These are phyloP conservation scores for Alloteropsis angusta DNA, from an alignment of 202 grass and related monocot genomes.

Conservation along the genomic window DNA sequence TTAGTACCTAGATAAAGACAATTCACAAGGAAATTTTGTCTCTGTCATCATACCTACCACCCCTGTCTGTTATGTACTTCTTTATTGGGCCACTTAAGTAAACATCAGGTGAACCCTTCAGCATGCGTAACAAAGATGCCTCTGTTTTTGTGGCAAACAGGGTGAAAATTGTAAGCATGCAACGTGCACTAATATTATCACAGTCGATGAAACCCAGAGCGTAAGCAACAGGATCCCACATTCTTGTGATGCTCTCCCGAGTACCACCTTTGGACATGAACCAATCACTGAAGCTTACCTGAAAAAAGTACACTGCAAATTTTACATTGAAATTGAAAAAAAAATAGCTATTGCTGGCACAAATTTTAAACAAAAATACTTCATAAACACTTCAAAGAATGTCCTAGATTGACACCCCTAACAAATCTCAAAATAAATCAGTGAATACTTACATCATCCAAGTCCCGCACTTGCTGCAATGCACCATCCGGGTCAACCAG, in stretches of 20 bases:
- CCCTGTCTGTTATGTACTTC: slow-evolving; percentile 89
- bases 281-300: slow-evolving; percentile 93
- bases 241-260: slow-evolving; percentile 67
- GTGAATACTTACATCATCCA: slow-evolving; percentile 68
- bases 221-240: slow-evolving; percentile 99
- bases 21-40: slow-evolving; percentile 7
- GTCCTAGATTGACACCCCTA: not conserved
- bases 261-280: slow-evolving; percentile 93
- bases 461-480: slow-evolving; percentile 80
- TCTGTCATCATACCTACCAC: slow-evolving; percentile 66
- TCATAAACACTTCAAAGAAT: not conserved
- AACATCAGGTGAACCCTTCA: slow-evolving; percentile 98
- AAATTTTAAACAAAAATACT: not conserved
- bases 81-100: slow-evolving; percentile 90
- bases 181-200: slow-evolving; percentile 98
- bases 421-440: not conserved
- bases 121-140: slow-evolving; percentile 93
- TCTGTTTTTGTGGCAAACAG: slow-evolving; percentile 98
- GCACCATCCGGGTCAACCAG: slow-evolving; percentile 93
- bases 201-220: slow-evolving; percentile 98
- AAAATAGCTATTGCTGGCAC: not conserved
- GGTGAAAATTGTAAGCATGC: slow-evolving; percentile 97
- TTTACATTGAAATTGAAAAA: slow-evolving; percentile 3
- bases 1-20: slow-evolving; percentile 1
- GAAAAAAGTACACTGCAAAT: slow-evolving; percentile 8